Base-by-base conservation (phyloP, 352 stramenopile species). In the Albugo laibachii region DNA sequence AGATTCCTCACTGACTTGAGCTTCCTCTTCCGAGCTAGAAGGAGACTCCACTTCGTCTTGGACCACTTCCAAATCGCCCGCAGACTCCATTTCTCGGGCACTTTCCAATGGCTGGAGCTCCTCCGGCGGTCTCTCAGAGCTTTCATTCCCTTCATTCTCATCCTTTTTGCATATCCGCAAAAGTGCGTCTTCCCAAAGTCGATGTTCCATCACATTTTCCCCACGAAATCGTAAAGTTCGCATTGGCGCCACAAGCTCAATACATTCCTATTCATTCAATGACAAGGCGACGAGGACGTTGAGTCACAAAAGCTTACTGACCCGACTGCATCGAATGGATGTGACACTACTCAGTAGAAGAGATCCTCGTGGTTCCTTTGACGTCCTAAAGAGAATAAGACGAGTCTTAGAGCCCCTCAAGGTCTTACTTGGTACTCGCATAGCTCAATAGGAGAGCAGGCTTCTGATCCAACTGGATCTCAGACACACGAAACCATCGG, bases 261-360 rank as follows among this genome's bases (percentile, higher is more conserved):
- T 89, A 19, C 38, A 43, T 24, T 43, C 38, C 38, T 43, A 24
- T 8, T 24, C 21, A 13, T 18, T 15, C 5, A 27, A 48, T 10
- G 6, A 8, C 1, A 38, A 49, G 21, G 21, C 18, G 16, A 36
- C 39, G 13, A 10, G 11, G 5, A 34, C 31, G 41, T 35, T 13
- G 15, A 20, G 27, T 11, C 38, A 36, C n/a, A 31, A 11, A 15
- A 19, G 13, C 38, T 16, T 13, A 27, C 65, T 40, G 61, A 85
- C 73, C n/a, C 61, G 58, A 10, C 73, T 66, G 38, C 69, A 83
- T 54, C 80, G 82, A 24, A 89, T 63, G 10, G 65, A 66, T 39
- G 62, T 80, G 27, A 86, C 61, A 10, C 16, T 89, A 68, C 59
- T 85, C 69, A 36, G 86, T 62, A 54, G 79, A 86, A 89, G 60